Base-by-base conservation (phyloP, 202 grass and related monocot species). In the Setaria viridis region DNA sequence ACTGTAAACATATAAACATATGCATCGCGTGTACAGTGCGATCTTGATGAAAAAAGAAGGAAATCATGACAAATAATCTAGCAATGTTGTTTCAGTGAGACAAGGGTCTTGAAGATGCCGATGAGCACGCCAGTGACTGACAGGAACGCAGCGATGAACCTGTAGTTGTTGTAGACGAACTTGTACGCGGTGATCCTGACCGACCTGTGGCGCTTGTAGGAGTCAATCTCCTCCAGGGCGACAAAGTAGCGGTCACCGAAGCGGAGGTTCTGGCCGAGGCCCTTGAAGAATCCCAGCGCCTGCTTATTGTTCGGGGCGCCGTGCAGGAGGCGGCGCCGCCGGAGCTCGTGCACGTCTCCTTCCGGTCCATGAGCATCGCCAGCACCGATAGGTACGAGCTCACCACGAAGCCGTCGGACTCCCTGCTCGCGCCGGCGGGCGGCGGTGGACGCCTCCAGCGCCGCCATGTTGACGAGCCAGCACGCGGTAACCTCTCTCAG, bases 381-480 rank as follows among this genome's bases (percentile, higher is more conserved):
- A 74, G 29, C 29, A 54, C 3, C 30, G 48, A 53, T 7, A 74
- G 25, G 29, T 74, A 74, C 15, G 71, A 74, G 48, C 25, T 74
- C 48, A 83, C 56, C 0, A 12, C 32, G 70, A 2, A 11, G 21
- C 14, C 17, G 3, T 11, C 58, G 6, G 47, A 6, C 6, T 20
- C 35, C n/a, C 0, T 3, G 21, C 45, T 48, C 43, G 69, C 35
- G 35, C 35, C 6, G 0, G 0, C 4, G 54, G 17, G 4, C 6
- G 54, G 17, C 1, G 4, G 20, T 20, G 62, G 2, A 39, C 60
- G 37, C 9, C 60, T 80, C 80, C 25, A 70, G 35, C 2, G 79
- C 80, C 17, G 51, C 30, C 62, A 82, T 16, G 85, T 81, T 82
- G 8, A 80, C 50, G 11, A 65, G 70, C 60, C 59, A 62, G 77